Base-by-base conservation (phyloP, 129 eudicot genomes). In the Pulicaria dysenterica region DNA sequence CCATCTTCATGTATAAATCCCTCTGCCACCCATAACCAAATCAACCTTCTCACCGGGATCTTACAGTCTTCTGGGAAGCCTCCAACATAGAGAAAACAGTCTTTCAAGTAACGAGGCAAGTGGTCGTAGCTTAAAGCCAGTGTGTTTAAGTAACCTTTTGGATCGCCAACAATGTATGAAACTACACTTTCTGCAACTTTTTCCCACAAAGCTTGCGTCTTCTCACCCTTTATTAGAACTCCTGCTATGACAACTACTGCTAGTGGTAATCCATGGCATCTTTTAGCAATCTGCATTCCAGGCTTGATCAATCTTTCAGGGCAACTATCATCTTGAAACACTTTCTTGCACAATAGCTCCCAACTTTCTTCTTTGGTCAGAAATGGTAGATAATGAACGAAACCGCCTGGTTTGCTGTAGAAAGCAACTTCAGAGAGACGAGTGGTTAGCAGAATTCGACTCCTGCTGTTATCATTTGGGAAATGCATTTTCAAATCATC, bases 251-350 rank as follows among this genome's bases (percentile, higher is more conserved):
- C 63, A 19, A 75, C 72, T 10, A 85, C 43, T 41, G 79, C 84
- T 3, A 82, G 77, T 10, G 86, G 84, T 53, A 82, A 38, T 17
- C 89, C 84, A 3, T 49, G 43, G 42, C 89, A 85, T 19, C 66
- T 78, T 46, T 31, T 53, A 0, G 82, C 75, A 39, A 85, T 78
- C 13, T 66, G 7, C 48, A 51, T 71, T 50, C 86, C 86, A 38
- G 61, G 16, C n/a, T 67, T 71, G 24, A 49, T 38, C 74, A 85
- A 45, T 9, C 7, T 41, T 17, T 51, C 39, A 4, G 83, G 85
- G 44, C 75, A 81, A 2, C 8, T 41, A 10, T 58, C 58, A 2
- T 45, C 56, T 1, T 34, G n/a, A 17, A 77, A 84, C 11, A 49
- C 75, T 8, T 80, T 81, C 57, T 15, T 10, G 45, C 49, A 7